Conservation (phyloP, 345 rosid genomes). For the Acer saccharum region DNA sequence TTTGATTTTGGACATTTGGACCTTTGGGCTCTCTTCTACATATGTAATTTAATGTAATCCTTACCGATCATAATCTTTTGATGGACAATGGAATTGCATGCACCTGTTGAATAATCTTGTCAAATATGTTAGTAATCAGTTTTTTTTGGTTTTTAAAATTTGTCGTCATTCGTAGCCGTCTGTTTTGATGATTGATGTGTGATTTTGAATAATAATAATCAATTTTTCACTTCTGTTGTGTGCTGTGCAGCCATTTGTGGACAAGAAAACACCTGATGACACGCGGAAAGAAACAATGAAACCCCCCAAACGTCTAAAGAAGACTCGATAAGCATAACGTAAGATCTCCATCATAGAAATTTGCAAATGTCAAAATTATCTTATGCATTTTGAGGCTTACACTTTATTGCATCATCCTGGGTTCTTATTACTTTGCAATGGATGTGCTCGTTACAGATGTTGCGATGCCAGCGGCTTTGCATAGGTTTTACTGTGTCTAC, state of each 20-base stretch:
- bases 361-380: not conserved
- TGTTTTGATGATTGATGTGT: not conserved
- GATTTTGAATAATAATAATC: not conserved
- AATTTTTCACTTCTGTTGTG: not conserved
- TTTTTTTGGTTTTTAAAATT: not conserved
- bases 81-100: not conserved
- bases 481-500: not conserved
- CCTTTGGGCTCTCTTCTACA: not conserved
- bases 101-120: not conserved
- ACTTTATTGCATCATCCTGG: not conserved
- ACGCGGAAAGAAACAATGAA: slow-evolving; percentile 56
- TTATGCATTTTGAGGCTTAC: not conserved
- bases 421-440: not conserved
- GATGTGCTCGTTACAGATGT: slow-evolving; percentile 8
- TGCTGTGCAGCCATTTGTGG: slow-evolving; percentile 71
- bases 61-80: not conserved
- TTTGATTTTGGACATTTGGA: not conserved
- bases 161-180: not conserved
- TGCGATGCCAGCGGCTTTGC: not conserved
- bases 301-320: slow-evolving; percentile 70
- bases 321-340: slow-evolving; percentile 49
- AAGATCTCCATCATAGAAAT: not conserved
- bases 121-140: not conserved
- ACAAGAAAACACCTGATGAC: slow-evolving; percentile 57
- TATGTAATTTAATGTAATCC: not conserved